These are phyloP conservation scores for Wickerhamomyces strasburgensis DNA, from an alignment of 805 yeast genomes.

Conservation along the genomic window DNA sequence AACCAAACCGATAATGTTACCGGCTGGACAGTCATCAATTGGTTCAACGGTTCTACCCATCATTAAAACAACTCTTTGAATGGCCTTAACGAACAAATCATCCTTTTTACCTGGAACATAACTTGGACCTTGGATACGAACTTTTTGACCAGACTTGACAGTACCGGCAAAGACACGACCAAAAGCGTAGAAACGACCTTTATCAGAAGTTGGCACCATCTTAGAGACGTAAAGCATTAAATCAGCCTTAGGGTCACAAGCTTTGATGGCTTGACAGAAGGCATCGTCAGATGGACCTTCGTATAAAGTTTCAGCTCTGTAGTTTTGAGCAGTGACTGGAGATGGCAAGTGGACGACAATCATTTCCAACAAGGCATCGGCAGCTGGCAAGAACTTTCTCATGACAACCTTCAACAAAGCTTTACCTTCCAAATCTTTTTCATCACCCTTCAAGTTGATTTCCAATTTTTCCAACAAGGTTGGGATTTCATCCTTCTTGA, in stretches of 20 bases:
- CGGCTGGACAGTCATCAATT: slow-evolving; percentile 99
- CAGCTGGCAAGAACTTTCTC: slow-evolving; percentile 99
- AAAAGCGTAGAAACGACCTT: slow-evolving; percentile 99
- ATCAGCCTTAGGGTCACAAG: slow-evolving; percentile 98
- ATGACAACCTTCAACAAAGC: slow-evolving; percentile 96
- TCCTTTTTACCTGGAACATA: slow-evolving; percentile 98
- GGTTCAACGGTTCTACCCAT: slow-evolving; percentile 99
- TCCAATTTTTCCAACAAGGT: slow-evolving; percentile 89
- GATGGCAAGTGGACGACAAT: slow-evolving; percentile 97
- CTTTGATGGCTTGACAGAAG: slow-evolving; percentile 85
- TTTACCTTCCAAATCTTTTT: slow-evolving; percentile 98
- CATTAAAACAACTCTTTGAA: slow-evolving; percentile 99
- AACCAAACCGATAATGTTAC: slow-evolving; percentile 99
- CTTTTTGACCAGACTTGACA: slow-evolving; percentile 97
- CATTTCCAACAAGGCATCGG: slow-evolving; percentile 99
- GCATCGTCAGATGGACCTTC: slow-evolving; percentile 98
- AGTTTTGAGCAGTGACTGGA: slow-evolving; percentile 97
- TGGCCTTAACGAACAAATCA: slow-evolving; percentile 92
- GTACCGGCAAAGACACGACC: slow-evolving; percentile 99
- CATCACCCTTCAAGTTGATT: slow-evolving; percentile 89
- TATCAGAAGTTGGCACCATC: slow-evolving; percentile 99
- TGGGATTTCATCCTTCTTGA: slow-evolving; percentile 96
- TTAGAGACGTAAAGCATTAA: slow-evolving; percentile 98
- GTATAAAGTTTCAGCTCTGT: slow-evolving; percentile 98
- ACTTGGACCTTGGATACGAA: slow-evolving; percentile 99